phyloP scores from a whole-genome alignment of 2,329 filamentous ascomycete species.

The Xylariaceae sp. region DNA sequence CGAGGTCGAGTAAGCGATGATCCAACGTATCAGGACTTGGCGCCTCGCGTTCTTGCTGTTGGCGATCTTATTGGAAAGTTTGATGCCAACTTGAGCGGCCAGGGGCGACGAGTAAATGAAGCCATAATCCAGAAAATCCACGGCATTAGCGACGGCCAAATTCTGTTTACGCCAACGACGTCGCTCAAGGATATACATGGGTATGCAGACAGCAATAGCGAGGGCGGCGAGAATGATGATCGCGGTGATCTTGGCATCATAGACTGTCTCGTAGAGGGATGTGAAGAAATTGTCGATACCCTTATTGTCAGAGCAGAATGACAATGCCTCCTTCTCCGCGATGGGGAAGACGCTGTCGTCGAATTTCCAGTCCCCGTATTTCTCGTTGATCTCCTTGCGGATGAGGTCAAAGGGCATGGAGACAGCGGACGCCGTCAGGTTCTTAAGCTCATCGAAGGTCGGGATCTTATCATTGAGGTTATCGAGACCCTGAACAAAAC shows the following conservation, averaged over 20 bases:
- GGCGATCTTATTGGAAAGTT: constrained; percentile 59
- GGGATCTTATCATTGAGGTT: constrained; percentile 75
- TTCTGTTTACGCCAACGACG: constrained; percentile 69
- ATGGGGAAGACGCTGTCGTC: constrained; percentile 74
- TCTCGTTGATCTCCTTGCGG: constrained; percentile 64
- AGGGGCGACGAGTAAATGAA: constrained; percentile 81
- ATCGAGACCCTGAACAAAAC: constrained; percentile 63
- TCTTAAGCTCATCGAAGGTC: constrained; percentile 75
- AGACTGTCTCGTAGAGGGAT: constrained; percentile 60
- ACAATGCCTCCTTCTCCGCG: constrained; percentile 73
- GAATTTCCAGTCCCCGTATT: constrained; percentile 69
- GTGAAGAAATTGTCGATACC: constrained; percentile 81
- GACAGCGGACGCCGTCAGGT: constrained; percentile 71
- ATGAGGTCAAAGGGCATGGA: constrained; percentile 76
- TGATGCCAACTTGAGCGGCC: constrained; percentile 59
- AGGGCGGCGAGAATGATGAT: constrained; percentile 66
- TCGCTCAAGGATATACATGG: constrained; percentile 78
- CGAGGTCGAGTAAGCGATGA: constrained; percentile 81
- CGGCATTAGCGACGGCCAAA: constrained; percentile 59
- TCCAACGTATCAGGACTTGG: constrained; percentile 76
- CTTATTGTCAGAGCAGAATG: constrained; percentile 83
- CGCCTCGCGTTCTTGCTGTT: constrained; percentile 33
- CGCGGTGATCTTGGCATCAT: constrained; percentile 66
- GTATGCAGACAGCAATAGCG: constrained; percentile 67
- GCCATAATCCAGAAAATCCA: constrained; percentile 80